phyloP scores from a whole-genome alignment of 306 rosid genomes.

The Quercus berberidifolia region DNA sequence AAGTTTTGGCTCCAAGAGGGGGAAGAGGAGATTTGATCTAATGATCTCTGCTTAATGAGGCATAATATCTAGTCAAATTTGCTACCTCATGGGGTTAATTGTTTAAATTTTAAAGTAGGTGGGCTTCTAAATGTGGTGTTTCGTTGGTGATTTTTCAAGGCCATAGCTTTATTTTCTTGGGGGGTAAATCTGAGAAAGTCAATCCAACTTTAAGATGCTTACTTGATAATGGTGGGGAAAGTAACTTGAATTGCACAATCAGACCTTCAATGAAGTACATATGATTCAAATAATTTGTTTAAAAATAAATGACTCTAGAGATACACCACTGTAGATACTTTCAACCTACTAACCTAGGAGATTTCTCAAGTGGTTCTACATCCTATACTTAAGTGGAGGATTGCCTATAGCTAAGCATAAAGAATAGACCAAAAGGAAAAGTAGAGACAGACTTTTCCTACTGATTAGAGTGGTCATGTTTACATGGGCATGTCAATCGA shows the following conservation, averaged over 20 bases:
- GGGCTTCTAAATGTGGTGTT: too few relatives aligned
- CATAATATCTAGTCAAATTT: too few relatives aligned
- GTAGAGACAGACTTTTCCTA: background rate
- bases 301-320: background rate
- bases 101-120: too few relatives aligned
- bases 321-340: background rate
- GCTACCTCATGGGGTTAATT: too few relatives aligned
- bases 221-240: background rate
- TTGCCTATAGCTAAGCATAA: background rate
- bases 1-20: too few relatives aligned
- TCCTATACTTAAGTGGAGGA: background rate
- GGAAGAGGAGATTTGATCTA: too few relatives aligned
- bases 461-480: background rate
- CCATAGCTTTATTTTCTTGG: too few relatives aligned
- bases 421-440: background rate
- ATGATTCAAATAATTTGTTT: background rate
- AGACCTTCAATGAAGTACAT: background rate
- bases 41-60: too few relatives aligned
- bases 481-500: background rate
- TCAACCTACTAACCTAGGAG: background rate
- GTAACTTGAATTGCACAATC: background rate
- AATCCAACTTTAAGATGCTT: background rate
- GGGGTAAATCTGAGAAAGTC: background rate
- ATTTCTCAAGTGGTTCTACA: background rate
- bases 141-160: too few relatives aligned